Evolutionary conservation across 2,329 filamentous ascomycete species (phyloP), one percentile per base, ranked within the genome.

Genomic region (Cordyceps pruinosa): DNA sequence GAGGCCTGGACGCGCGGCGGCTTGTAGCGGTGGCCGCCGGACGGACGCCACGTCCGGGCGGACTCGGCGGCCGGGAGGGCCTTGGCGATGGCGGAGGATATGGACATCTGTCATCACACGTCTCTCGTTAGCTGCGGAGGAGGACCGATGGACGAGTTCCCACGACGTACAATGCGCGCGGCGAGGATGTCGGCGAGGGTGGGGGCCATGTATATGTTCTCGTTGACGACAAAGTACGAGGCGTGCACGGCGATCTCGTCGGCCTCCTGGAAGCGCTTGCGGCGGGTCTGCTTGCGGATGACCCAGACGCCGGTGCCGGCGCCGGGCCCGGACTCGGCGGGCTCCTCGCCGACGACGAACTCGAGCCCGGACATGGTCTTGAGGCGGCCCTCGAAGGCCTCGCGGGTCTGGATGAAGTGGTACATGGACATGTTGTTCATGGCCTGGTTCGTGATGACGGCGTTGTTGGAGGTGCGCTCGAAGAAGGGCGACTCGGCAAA

Each of bases 301-400:
- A 87, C 81, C 84, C 84, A 88, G 9, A 87, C 83, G 28, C 84
- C 84, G 0, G 84, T 86, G 46, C 84, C 84, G 41, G 81, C 84
- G n/a, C 82, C 82, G 0, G 82, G 82, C 0, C 77, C 80, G 64
- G 79, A 83, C 68, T 86, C 83, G 28, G 82, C 82, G 1, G 83
- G 84, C 62, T 85, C 82, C 65, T 86, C 80, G 37, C 82, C 82
- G 53, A 88, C 83, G 51, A 86, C 76, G 66, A 84, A 88, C 71
- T 88, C 85, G 48, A 87, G 73, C 3, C 85, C 85, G 1, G 80
- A 79, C 84, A 87, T 87, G 58, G 79, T 82, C 62, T 77, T 78
- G 35, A 88, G 72, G 21, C 81, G 81, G 12, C 74, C 78, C 66
- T 88, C 85, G 61, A 88, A 87, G 3, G 78, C 75, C 64, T 85